phyloP scores from a whole-genome alignment of 257 asterid genomes.

The Nicotiana attenuata region DNA sequence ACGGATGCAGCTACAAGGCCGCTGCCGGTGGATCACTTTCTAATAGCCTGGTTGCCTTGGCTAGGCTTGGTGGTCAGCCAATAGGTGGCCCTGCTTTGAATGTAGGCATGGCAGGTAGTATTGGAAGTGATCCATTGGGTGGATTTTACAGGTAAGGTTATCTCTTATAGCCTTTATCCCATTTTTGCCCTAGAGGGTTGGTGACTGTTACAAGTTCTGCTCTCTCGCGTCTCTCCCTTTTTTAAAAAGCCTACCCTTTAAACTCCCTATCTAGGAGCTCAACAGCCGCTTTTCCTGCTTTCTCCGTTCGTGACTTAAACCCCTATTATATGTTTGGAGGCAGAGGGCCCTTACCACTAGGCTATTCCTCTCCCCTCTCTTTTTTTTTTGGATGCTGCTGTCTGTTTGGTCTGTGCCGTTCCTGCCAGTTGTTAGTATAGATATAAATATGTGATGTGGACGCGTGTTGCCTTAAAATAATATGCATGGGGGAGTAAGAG shows the following conservation, averaged over 20 bases:
- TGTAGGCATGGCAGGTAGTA: slow-evolving; percentile 92
- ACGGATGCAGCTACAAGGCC: slow-evolving; percentile 95
- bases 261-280: background rate
- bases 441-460: background rate
- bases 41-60: slow-evolving; percentile 88
- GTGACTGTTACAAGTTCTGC: background rate
- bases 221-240: background rate
- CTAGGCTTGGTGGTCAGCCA: slow-evolving; percentile 82
- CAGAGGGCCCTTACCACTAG: background rate
- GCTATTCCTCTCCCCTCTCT: background rate
- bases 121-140: slow-evolving; percentile 95
- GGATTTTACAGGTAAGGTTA: slow-evolving; percentile 72
- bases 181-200: background rate
- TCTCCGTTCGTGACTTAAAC: background rate
- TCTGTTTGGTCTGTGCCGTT: background rate
- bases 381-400: background rate
- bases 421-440: background rate
- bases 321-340: background rate
- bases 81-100: slow-evolving; percentile 66
- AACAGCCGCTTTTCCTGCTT: background rate
- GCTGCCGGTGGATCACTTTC: slow-evolving; percentile 99
- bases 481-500: background rate
- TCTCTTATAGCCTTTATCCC: background rate
- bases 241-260: background rate
- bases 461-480: background rate